A percentile compares a stretch with the other conserved stretches of the same genome.
Conservation (phyloP, 441 rosid species). For the Arabidopsis hybrid region DNA sequence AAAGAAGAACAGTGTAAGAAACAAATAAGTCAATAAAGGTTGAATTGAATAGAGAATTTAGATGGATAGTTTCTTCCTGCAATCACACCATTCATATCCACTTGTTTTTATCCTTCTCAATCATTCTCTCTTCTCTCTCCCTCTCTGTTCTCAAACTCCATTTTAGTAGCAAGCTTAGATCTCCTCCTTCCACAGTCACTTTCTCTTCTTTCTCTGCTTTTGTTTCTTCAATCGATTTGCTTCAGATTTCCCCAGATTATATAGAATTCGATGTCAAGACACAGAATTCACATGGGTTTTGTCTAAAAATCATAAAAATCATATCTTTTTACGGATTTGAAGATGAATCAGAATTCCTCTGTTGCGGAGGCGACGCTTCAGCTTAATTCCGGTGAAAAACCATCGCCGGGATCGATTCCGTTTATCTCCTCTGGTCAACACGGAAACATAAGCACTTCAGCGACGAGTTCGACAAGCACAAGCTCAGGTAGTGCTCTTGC, state of each 20-base stretch:
- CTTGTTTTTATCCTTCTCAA: constrained; percentile 41
- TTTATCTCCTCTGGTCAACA: neutral
- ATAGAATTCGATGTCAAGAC: neutral
- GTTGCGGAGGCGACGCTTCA: constrained; percentile 41
- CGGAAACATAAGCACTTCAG: neutral
- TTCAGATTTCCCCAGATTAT: constrained; percentile 36
- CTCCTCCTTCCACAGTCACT: constrained; percentile 27
- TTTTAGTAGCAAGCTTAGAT: neutral
- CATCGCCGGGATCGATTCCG: constrained; percentile 33
- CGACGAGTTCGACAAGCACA: constrained; percentile 46
- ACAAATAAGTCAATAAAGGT: constrained; percentile 44
- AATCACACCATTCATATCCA: constrained; percentile 42
- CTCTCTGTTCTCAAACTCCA: constrained; percentile 31
- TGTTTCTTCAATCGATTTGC: neutral
- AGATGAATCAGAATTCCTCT: constrained; percentile 48
- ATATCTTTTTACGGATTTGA: constrained; percentile 42
- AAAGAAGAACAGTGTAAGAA: constrained; percentile 29
- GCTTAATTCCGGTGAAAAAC: constrained; percentile 40
- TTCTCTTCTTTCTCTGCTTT: neutral
- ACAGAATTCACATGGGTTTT: constrained; percentile 21
- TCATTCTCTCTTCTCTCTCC: constrained; percentile 29
- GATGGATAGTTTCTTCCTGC: constrained; percentile 34
- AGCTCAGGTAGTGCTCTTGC: constrained; percentile 51
- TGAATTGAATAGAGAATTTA: constrained; percentile 16
- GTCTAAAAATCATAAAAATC: neutral